A percentile compares a stretch with the other conserved stretches of the same genome.
Evolutionary conservation across 768 basidiomycete species (phyloP).

Genomic region (Epithele typhae): DNA sequence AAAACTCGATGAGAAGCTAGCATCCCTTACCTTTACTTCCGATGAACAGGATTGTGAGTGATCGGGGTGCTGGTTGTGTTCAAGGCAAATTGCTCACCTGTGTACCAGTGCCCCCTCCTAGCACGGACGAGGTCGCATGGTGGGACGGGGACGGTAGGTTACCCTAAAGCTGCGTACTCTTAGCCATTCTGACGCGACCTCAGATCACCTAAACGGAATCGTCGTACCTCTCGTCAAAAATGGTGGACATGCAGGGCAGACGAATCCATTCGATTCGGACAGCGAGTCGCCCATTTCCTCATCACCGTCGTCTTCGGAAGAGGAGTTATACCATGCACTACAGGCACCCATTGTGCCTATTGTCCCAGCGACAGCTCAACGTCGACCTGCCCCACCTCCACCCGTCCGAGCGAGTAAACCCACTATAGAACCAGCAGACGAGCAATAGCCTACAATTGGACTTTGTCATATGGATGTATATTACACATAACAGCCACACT

Average conservation of each 20-base stretch:
- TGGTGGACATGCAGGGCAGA: constrained; percentile 11
- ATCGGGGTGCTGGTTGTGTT: background rate
- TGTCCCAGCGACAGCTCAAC: constrained; percentile 8
- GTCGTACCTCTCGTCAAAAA: constrained; percentile 36
- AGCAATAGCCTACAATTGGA: background rate
- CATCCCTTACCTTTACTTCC: constrained; percentile 46
- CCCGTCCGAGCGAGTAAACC: constrained; percentile 33
- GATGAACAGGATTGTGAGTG: constrained; percentile 36
- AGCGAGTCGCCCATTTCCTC: constrained; percentile 62
- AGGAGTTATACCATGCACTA: constrained; percentile 78
- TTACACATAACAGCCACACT: constrained; percentile 1
- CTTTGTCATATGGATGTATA: constrained; percentile 5
- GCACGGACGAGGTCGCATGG: constrained; percentile 73
- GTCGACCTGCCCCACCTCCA: constrained; percentile 45
- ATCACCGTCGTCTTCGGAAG: constrained; percentile 80
- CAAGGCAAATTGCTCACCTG: background rate
- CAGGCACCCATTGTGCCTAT: constrained; percentile 58
- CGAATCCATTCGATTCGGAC: constrained; percentile 71
- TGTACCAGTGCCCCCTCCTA: constrained; percentile 74
- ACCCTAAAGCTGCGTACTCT: background rate
- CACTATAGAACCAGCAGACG: constrained; percentile 2
- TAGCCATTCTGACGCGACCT: constrained; percentile 1
- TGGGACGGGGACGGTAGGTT: constrained; percentile 68
- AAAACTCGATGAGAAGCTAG: constrained; percentile 67
- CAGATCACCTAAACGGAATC: constrained; percentile 58